Evolutionary conservation across 2,329 filamentous ascomycete species (phyloP).

Genomic region (Monosporascus sp.): DNA sequence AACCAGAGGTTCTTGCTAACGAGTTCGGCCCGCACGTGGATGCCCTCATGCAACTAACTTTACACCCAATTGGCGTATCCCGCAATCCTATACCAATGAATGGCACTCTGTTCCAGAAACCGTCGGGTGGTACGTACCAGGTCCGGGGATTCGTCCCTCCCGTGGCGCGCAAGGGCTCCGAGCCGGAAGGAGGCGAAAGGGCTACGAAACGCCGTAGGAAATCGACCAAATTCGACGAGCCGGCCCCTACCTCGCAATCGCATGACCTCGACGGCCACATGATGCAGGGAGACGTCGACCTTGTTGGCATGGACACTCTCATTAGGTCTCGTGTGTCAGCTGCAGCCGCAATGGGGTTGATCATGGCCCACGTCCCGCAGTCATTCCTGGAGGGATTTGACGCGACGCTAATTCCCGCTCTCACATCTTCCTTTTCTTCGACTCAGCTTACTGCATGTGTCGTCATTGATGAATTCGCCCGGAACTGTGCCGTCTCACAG

Average conservation of each 20-base stretch:
- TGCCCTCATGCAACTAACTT: conserved; percentile 74
- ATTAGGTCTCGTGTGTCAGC: conserved; percentile 86
- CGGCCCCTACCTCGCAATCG: conserved; percentile 55
- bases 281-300: conserved; percentile 93
- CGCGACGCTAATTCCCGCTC: conserved; percentile 55
- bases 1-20: conserved; percentile 58
- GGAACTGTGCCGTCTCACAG: conserved; percentile 41
- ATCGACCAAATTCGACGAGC: conserved; percentile 74
- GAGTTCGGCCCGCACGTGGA: conserved; percentile 73
- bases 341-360: conserved; percentile 76
- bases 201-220: conserved; percentile 73
- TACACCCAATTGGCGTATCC: conserved; percentile 89
- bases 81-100: conserved; percentile 93
- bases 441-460: conserved; percentile 80
- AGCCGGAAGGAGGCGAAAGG: conserved; percentile 53
- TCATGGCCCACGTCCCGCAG: conserved; percentile 72
- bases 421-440: conserved; percentile 72
- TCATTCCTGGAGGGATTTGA: conserved; percentile 59
- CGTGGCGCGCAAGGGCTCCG: conserved; percentile 43
- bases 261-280: conserved; percentile 98
- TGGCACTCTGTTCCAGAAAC: conserved; percentile 79
- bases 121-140: conserved; percentile 80
- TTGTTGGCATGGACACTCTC: conserved; percentile 84
- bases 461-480: conserved; percentile 84
- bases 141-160: conserved; percentile 38